Conservation (phyloP, 495 filamentous ascomycete genomes). For the Podospora didyma region DNA sequence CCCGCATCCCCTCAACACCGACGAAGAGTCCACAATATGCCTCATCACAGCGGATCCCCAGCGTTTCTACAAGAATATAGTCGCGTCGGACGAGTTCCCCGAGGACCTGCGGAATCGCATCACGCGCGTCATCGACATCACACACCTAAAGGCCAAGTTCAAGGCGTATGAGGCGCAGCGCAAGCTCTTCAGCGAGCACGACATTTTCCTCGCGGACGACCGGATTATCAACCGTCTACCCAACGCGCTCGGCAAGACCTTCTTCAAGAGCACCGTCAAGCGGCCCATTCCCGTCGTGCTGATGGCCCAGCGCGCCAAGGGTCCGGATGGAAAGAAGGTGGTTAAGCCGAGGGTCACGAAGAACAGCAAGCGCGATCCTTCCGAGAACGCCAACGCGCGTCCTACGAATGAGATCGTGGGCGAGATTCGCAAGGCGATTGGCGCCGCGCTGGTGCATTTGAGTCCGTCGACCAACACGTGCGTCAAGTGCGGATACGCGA, state of each 20-base stretch:
- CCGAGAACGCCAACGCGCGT: constrained; percentile 34
- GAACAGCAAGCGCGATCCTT: constrained; percentile 29
- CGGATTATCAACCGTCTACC: constrained; percentile 75
- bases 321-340: constrained; percentile 63
- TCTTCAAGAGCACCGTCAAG: constrained; percentile 76
- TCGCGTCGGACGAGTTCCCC: constrained; percentile 72
- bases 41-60: constrained; percentile 73
- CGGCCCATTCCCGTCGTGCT: constrained; percentile 82
- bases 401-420: constrained; percentile 55
- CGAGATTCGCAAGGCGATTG: constrained; percentile 68
- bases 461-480: constrained; percentile 31
- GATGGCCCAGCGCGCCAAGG: constrained; percentile 55
- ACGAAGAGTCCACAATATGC: constrained; percentile 62
- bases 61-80: constrained; percentile 81
- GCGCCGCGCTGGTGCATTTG: constrained; percentile 57
- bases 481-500: constrained; percentile 67
- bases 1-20: constrained; percentile 66
- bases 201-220: constrained; percentile 86
- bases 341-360: constrained; percentile 47
- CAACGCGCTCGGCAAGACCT: constrained; percentile 73
- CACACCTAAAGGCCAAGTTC: constrained; percentile 81
- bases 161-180: constrained; percentile 80
- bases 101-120: constrained; percentile 65
- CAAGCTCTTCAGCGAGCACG: constrained; percentile 75
- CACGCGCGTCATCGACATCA: constrained; percentile 73